Evolutionary conservation across 805 yeast genomes (phyloP), one percentile per base, ranked within the genome.

Genomic region (Saccharomycopsis sp.): DNA sequence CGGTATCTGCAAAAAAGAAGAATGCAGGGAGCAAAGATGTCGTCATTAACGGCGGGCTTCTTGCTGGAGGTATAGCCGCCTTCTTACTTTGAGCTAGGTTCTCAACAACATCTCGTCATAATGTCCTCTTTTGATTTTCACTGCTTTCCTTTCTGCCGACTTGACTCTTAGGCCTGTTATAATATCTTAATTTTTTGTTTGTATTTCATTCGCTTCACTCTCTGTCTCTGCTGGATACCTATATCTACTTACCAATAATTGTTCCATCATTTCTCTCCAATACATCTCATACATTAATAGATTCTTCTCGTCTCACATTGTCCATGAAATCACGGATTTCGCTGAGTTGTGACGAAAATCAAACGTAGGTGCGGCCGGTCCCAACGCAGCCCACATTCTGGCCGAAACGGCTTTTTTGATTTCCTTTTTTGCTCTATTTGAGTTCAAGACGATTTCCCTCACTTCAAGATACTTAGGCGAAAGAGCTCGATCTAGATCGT

Each of bases 61-160:
- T 57, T 18, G 61, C 61, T 7, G 63, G 62, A 34, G 48, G 48
- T 44, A 16, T 44, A 44, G 48, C 48, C 16, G 48, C 48, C 21
- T n/a, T 18, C 48, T 16, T 44, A 44, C 48, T 44, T 29, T 29
- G 12, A 29, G 12, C 12, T 29, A 12, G 9, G 12, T 29, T 12
- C 37, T 29, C 37, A 29, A 29, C 37, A 5, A 5, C 12, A 5
- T 29, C 37, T 7, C 5, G 12, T 29, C 37, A 29, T 29, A 29
- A 29, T 29, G 37, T 29, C 37, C 37, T 29, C 37, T 29, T 29
- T 12, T 29, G 37, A 29, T 29, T 29, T 29, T 29, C 12, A 12
- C 37, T 29, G 37, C 37, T 29, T 12, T 5, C 12, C 12, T 29
- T 29, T 29, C 12, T 12, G 12, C 5, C 12, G 12, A 7, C 37